Conservation (phyloP, 2,329 filamentous ascomycete species). For the Penicillium sp. region DNA sequence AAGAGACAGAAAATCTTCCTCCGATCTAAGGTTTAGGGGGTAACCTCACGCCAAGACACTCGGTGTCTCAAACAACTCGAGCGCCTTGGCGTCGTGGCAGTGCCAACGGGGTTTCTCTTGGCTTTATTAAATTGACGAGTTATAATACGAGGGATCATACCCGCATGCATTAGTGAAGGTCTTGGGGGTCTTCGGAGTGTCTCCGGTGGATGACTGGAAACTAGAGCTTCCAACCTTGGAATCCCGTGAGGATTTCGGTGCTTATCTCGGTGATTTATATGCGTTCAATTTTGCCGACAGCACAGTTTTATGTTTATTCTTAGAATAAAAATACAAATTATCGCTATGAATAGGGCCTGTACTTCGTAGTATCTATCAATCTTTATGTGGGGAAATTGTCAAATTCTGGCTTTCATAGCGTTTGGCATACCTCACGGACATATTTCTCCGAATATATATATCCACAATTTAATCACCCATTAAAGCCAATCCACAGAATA, state of each 20-base stretch:
- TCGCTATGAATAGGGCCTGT: neutral
- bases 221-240: neutral
- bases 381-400: neutral
- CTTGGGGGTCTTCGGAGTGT: neutral
- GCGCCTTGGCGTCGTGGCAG: conserved; percentile 2
- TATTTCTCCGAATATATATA: neutral
- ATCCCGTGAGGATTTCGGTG: no score
- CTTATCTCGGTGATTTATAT: neutral
- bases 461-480: neutral
- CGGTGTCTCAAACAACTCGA: neutral
- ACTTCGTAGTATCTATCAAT: neutral
- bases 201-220: neutral
- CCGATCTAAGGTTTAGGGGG: conserved; percentile 1
- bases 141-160: neutral
- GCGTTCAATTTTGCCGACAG: no score
- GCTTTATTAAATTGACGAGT: neutral
- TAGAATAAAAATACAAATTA: no score
- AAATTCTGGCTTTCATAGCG: neutral
- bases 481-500: neutral
- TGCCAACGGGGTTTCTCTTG: neutral
- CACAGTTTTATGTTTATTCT: no score
- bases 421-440: no score
- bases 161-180: neutral
- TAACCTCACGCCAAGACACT: neutral
- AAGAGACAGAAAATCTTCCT: neutral